Conservation (phyloP, 129 eudicot species). For the Smallanthus sonchifolius region DNA sequence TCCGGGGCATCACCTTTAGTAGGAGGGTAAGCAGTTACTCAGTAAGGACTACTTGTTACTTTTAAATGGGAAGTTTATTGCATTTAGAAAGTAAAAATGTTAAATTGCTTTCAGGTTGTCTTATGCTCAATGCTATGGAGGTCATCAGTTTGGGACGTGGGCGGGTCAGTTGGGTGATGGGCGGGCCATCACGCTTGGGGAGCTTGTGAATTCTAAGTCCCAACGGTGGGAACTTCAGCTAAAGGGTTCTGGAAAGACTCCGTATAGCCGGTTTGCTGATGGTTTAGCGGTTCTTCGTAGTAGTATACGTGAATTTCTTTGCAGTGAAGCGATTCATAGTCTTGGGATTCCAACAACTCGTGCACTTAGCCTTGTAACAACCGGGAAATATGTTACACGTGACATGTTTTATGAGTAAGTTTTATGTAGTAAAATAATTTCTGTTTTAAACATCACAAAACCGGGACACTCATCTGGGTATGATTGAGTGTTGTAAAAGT, state of each 20-base stretch:
- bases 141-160: constrained; percentile 97
- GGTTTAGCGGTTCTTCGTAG: constrained; percentile 94
- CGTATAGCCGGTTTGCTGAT: constrained; percentile 97
- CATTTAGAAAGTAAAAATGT: background rate
- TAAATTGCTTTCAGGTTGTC: constrained; percentile 40
- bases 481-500: background rate
- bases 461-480: background rate
- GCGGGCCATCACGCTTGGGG: constrained; percentile 93
- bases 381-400: constrained; percentile 78
- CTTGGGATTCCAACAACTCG: constrained; percentile 97
- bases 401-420: constrained; percentile 99
- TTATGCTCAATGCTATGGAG: constrained; percentile 98
- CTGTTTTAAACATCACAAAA: background rate
- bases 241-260: constrained; percentile 97
- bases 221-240: constrained; percentile 96
- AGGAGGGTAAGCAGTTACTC: constrained; percentile 58
- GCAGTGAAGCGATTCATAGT: constrained; percentile 94
- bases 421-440: background rate
- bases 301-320: constrained; percentile 90
- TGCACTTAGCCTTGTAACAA: constrained; percentile 88
- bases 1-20: constrained; percentile 81
- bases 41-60: background rate
- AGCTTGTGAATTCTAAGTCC: constrained; percentile 59
- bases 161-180: constrained; percentile 99
- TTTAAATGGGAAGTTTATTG: background rate